Evolutionary conservation across 139 green algal genomes (phyloP).

Genomic region (Pycnococcus provasolii): DNA sequence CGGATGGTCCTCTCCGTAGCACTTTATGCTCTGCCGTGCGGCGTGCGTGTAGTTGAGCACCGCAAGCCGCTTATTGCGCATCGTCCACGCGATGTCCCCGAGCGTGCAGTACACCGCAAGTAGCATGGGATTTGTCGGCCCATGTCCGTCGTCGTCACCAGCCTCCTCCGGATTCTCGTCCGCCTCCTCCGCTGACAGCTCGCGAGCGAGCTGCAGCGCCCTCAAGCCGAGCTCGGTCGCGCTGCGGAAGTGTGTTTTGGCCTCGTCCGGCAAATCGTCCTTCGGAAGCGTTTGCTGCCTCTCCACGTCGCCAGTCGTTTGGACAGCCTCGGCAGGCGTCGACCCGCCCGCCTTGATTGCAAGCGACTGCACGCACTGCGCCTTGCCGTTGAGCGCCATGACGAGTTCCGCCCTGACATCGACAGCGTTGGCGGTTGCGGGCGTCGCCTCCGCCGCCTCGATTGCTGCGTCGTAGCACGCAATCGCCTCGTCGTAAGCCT

Average conservation of each 20-base stretch:
- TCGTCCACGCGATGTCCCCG: not conserved
- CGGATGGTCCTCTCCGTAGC: not conserved
- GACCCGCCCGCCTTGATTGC: not conserved
- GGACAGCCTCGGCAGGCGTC: not conserved
- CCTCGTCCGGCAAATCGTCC: too few relatives aligned
- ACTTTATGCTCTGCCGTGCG: not conserved
- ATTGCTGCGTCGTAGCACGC: not conserved
- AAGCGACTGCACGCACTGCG: not conserved
- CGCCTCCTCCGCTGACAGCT: too few relatives aligned
- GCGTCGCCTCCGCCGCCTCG: not conserved
- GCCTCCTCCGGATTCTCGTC: too few relatives aligned
- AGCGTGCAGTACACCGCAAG: not conserved
- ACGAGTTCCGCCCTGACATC: not conserved
- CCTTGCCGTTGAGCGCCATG: not conserved
- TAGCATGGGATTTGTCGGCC: not conserved
- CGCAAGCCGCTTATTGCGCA: not conserved
- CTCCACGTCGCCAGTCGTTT: too few relatives aligned
- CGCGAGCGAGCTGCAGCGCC: too few relatives aligned
- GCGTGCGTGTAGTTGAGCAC: slow-evolving; percentile 1
- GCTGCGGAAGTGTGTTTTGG: too few relatives aligned
- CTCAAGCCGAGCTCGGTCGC: too few relatives aligned
- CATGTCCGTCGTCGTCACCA: too few relatives aligned
- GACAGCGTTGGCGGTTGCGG: not conserved
- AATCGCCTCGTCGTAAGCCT: not conserved
- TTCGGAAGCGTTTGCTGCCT: too few relatives aligned